Evolutionary conservation across 495 filamentous ascomycete genomes (phyloP).

Genomic region (Neurospora sp.): DNA sequence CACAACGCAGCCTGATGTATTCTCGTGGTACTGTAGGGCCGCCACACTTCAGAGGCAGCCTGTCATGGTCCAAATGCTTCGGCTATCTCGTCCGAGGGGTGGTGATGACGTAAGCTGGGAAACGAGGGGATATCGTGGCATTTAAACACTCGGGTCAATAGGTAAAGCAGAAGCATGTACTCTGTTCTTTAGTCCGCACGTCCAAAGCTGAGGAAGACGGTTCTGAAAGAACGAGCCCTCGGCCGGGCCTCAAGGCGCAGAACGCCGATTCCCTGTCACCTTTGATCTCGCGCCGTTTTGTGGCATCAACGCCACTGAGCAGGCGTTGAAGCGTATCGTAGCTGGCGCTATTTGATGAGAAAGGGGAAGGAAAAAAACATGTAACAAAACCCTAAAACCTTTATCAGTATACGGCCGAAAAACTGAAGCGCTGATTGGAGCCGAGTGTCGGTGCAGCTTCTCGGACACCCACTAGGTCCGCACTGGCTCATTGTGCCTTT

Average conservation of each 20-base stretch:
- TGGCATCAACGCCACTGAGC: conserved; percentile 38
- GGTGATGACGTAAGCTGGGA: conserved; percentile 6
- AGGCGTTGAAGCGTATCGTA: conserved; percentile 44
- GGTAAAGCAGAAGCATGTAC: conserved; percentile 28
- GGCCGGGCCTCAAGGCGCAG: conserved; percentile 12
- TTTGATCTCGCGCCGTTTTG: conserved; percentile 38
- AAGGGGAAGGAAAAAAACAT: neutral
- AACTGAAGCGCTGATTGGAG: neutral
- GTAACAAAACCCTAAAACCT: neutral
- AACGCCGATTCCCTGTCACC: conserved; percentile 15
- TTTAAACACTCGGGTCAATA: neutral
- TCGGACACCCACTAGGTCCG: neutral
- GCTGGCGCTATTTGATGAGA: conserved; percentile 21
- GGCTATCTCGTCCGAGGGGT: neutral
- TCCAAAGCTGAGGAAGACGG: conserved; percentile 41
- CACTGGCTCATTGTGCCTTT: neutral
- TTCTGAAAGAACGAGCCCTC: conserved; percentile 42
- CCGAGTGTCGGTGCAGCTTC: neutral
- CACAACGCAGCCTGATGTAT: neutral
- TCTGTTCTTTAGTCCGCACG: conserved; percentile 44
- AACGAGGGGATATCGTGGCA: neutral
- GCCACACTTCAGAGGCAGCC: neutral
- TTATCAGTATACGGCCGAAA: neutral
- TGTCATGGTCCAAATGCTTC: neutral
- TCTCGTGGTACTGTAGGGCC: neutral